A percentile compares a stretch with the other conserved stretches of the same genome.
phyloP scores from a whole-genome alignment of 768 basidiomycete genomes.

The Coprinellus micaceus region DNA sequence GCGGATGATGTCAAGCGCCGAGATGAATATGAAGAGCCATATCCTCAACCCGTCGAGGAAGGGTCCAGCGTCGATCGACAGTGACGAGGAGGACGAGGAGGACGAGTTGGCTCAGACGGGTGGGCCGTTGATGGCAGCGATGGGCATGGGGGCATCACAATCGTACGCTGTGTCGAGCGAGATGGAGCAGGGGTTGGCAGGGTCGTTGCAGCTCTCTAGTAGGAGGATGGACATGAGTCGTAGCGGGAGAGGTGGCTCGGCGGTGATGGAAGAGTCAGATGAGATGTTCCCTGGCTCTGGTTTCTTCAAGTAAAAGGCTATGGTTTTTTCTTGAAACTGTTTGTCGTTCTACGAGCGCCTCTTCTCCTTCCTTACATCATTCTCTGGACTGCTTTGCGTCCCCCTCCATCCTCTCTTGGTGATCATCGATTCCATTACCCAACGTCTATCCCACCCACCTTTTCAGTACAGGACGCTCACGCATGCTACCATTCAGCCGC shows the following conservation, averaged over 20 bases:
- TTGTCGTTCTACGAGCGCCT: too few species aligned
- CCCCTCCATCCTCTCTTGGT: too few species aligned
- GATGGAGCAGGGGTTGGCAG: conserved; percentile 9
- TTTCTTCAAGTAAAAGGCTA: conserved; percentile 27
- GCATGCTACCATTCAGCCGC: too few species aligned
- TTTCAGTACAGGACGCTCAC: too few species aligned
- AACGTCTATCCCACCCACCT: too few species aligned
- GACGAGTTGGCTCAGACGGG: conserved; percentile 11
- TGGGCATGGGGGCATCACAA: background rate
- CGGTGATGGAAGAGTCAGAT: conserved; percentile 24
- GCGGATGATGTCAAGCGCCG: conserved; percentile 35
- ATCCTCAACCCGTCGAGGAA: conserved; percentile 27
- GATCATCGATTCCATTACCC: too few species aligned
- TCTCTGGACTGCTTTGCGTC: too few species aligned
- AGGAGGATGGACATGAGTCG: conserved; percentile 1
- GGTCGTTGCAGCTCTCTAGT: conserved; percentile 3
- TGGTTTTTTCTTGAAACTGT: too few species aligned
- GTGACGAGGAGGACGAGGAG: conserved; percentile 12
- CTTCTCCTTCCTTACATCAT: too few species aligned
- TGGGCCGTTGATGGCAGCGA: conserved; percentile 11
- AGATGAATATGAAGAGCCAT: conserved; percentile 40
- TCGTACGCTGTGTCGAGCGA: conserved; percentile 7
- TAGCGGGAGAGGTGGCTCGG: conserved; percentile 3
- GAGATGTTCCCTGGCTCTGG: conserved; percentile 38
- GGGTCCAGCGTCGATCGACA: conserved; percentile 11